Evolutionary conservation across 306 rosid species (phyloP).

Genomic region (Prunus salicina): DNA sequence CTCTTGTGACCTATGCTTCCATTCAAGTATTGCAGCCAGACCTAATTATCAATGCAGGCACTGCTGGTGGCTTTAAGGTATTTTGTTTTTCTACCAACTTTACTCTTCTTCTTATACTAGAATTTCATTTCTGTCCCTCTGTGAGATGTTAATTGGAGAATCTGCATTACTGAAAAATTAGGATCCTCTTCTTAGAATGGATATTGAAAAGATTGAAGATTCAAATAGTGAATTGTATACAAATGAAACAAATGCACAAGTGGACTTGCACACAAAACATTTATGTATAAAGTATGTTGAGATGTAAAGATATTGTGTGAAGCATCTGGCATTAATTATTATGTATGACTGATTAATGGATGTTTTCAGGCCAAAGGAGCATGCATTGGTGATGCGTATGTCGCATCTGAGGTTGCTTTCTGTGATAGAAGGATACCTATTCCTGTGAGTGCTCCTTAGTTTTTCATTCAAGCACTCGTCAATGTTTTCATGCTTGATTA

Average conservation of each 20-base stretch:
- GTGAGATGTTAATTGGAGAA: background rate
- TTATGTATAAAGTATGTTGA: background rate
- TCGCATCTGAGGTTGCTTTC: conserved; percentile 75
- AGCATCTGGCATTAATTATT: background rate
- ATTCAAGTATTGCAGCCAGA: conserved; percentile 80
- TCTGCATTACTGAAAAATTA: background rate
- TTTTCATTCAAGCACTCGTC: background rate
- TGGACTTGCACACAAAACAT: background rate
- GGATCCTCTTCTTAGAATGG: background rate
- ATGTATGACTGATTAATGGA: conserved; percentile 11
- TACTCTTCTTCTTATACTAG: background rate
- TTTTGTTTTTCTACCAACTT: background rate
- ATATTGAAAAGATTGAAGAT: background rate
- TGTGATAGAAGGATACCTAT: conserved; percentile 97
- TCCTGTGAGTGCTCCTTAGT: conserved; percentile 65
- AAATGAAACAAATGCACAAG: background rate
- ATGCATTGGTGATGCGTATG: conserved; percentile 60
- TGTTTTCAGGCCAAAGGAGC: conserved; percentile 80
- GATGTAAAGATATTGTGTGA: background rate
- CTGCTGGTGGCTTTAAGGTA: conserved; percentile 95
- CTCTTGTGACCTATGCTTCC: conserved; percentile 84
- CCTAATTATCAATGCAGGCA: conserved; percentile 89
- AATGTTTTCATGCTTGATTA: background rate
- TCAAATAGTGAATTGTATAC: background rate
- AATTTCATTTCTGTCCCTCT: background rate